Evolutionary conservation across 83 land plant genomes (phyloP).

Genomic region (Picea mariana): DNA sequence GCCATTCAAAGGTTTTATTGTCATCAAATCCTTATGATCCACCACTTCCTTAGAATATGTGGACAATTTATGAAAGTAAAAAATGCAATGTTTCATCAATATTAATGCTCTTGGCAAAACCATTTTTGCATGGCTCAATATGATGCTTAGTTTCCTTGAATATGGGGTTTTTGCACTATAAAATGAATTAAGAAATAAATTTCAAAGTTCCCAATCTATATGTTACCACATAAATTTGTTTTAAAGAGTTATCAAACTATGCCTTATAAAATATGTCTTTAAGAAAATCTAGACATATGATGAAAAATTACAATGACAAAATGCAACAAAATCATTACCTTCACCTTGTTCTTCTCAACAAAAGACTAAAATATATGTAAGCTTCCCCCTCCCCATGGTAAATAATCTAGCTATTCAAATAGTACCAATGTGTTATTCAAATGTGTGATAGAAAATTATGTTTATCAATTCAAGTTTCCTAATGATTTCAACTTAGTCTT

Average conservation of each 20-base stretch:
- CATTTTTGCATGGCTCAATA: background rate
- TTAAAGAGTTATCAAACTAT: too few species aligned
- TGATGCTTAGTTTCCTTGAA: background rate
- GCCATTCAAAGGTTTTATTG: slow-evolving; percentile 5
- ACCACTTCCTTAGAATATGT: background rate
- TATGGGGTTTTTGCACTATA: slow-evolving; percentile 5
- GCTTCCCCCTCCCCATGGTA: background rate
- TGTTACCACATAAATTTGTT: background rate
- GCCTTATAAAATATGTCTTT: too few species aligned
- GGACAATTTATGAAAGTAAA: background rate
- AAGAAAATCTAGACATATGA: background rate
- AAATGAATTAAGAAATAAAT: background rate
- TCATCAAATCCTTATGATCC: slow-evolving; percentile 2
- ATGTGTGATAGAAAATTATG: background rate
- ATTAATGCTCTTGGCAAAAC: background rate
- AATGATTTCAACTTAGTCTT: slow-evolving; percentile 17
- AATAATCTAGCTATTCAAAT: slow-evolving; percentile 4
- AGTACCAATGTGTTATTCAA: background rate
- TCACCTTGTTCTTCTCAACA: background rate
- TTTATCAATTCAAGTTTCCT: background rate
- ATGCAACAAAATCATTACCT: background rate
- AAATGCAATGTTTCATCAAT: background rate
- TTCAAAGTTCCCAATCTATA: background rate
- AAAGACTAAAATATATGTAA: slow-evolving; percentile 3
- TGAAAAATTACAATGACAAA: background rate